A percentile compares a stretch with the other conserved stretches of the same genome.
Conservation (phyloP, 805 yeast species). For the Suhomyces vadensis region DNA sequence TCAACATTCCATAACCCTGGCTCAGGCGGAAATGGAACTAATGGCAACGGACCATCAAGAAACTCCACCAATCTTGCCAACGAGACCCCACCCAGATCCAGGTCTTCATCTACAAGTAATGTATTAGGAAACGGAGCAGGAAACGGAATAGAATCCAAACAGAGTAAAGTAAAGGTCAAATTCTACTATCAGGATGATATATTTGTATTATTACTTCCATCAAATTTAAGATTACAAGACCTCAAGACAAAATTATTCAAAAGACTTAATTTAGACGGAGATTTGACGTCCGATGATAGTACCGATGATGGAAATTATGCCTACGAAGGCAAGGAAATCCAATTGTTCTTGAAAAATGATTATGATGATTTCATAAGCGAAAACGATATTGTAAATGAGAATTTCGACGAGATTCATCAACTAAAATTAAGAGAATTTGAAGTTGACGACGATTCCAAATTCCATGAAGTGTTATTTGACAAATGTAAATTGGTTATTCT, state of each 20-base stretch:
- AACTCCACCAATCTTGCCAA: conserved; percentile 16
- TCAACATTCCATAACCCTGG: conserved; percentile 30
- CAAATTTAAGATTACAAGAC: conserved; percentile 48
- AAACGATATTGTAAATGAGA: conserved; percentile 27
- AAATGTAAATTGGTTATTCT: conserved; percentile 44
- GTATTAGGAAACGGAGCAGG: conserved; percentile 1
- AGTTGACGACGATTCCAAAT: conserved; percentile 40
- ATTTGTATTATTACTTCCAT: conserved; percentile 64
- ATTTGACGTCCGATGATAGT: conserved; percentile 7
- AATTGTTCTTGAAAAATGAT: conserved; percentile 42
- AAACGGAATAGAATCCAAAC: conserved; percentile 16
- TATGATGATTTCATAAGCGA: conserved; percentile 41
- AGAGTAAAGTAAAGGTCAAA: conserved; percentile 58
- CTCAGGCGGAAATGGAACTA: conserved; percentile 6
- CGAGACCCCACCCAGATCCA: conserved; percentile 23
- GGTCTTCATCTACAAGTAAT: conserved; percentile 15
- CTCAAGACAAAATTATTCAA: conserved; percentile 52
- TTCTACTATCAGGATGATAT: conserved; percentile 81
- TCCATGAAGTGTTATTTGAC: conserved; percentile 41
- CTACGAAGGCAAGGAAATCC: conserved; percentile 20
- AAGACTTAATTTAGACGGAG: conserved; percentile 45
- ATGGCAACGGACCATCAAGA: conserved; percentile 10
- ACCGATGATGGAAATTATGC: conserved; percentile 1
- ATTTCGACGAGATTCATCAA: conserved; percentile 28
- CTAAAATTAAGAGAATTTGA: conserved; percentile 34